Evolutionary conservation across 441 rosid genomes (phyloP).

Genomic region (Gossypium laxum): DNA sequence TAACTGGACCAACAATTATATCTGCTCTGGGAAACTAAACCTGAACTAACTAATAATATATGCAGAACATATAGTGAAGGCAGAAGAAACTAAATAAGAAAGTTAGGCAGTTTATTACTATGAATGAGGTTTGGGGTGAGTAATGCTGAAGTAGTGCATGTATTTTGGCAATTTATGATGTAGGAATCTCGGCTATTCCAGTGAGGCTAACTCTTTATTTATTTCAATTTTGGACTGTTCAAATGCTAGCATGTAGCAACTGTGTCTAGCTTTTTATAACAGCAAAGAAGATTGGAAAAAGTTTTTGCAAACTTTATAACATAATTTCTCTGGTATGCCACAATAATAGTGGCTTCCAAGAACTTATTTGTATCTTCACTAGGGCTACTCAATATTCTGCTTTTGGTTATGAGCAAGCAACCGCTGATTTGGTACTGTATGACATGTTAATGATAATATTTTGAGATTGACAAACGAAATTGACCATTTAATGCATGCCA

Average conservation of each 20-base stretch:
- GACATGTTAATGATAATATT: background rate
- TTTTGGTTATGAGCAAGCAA: background rate
- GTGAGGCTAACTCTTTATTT: background rate
- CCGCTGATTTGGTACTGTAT: background rate
- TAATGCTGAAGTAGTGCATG: background rate
- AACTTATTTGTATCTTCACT: background rate
- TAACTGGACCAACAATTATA: background rate
- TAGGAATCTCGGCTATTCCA: background rate
- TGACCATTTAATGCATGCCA: background rate
- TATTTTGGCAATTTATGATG: background rate
- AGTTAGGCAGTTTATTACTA: background rate
- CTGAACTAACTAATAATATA: background rate
- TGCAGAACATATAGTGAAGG: background rate
- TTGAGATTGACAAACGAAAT: background rate
- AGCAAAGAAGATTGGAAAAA: background rate
- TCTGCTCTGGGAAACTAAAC: background rate
- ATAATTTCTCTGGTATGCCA: background rate
- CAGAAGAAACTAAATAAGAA: background rate
- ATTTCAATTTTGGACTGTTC: background rate
- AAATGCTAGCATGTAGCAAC: background rate
- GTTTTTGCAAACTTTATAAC: background rate
- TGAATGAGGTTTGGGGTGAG: background rate
- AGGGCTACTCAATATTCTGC: background rate
- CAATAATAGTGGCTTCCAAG: background rate
- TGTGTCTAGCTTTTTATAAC: background rate